Evolutionary conservation across 1,284 basidiomycete species (phyloP).

Genomic region (Trichosporon sp.): DNA sequence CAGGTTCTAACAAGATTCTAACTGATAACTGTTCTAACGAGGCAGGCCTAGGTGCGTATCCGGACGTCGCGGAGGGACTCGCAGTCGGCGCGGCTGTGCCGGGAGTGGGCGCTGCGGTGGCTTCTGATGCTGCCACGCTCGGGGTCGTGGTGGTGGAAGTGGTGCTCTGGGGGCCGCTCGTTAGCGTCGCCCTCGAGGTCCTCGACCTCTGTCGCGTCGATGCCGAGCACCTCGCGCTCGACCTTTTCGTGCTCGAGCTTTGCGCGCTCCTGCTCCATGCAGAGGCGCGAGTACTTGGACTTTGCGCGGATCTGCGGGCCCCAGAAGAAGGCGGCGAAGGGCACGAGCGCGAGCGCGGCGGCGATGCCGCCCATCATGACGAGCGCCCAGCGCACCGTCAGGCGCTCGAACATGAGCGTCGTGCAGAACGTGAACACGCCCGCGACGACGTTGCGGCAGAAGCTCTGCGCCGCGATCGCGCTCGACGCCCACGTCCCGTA

Average conservation of each 20-base stretch:
- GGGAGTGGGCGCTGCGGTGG: neutral
- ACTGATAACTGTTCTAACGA: neutral
- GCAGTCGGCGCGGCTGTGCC: neutral
- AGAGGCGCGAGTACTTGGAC: constrained; percentile 34
- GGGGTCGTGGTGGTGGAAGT: neutral
- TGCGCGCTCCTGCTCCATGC: constrained; percentile 42
- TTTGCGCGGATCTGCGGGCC: constrained; percentile 39
- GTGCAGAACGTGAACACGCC: constrained; percentile 23
- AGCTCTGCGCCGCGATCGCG: constrained; percentile 27
- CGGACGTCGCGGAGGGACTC: neutral
- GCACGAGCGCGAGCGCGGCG: constrained; percentile 31
- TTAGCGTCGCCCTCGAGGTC: constrained; percentile 10
- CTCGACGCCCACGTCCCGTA: constrained; percentile 28
- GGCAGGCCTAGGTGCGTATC: neutral
- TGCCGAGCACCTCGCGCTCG: constrained; percentile 11
- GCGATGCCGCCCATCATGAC: constrained; percentile 18
- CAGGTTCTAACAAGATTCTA: neutral
- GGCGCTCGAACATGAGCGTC: constrained; percentile 15
- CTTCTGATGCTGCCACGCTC: neutral
- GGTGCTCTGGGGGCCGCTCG: constrained; percentile 2
- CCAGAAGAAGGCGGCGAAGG: constrained; percentile 40
- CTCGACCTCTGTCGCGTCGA: constrained; percentile 8
- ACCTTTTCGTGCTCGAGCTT: constrained; percentile 27
- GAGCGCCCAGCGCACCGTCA: constrained; percentile 18
- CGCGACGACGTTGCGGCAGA: constrained; percentile 27